Evolutionary conservation across 2,329 filamentous ascomycete genomes (phyloP), one percentile per base, ranked within the genome.

Genomic region (Zarea fungicola): DNA sequence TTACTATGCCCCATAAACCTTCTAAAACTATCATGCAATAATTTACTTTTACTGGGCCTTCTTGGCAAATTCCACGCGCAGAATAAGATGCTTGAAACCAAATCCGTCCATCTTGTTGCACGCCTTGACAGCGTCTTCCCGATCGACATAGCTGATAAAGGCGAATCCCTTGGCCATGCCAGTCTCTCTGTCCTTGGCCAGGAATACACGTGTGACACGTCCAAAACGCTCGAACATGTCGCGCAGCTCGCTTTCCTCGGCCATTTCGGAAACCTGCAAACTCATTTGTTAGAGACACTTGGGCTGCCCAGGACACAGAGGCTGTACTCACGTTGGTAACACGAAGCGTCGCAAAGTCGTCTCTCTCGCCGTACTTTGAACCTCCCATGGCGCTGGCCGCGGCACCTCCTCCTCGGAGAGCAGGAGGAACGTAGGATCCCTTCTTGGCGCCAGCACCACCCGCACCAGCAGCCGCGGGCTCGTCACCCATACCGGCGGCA

Each of bases 161-260:
- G 95, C 95, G 68, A 99, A 99, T 55, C 93, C 93, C 83, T 99
- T 99, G 60, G 93, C 93, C 67, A 92, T 76, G 53, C 90, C 89
- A 34, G 93, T 99, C 62, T 99, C 93, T 66, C 93, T 80, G 75
- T 99, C 93, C 80, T 96, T 97, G 62, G 93, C 93, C 63, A 99
- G 73, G 79, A 99, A 99, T 43, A 99, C 93, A 69, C 93, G 84
- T 50, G 92, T 97, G 65, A 99, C 93, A 59, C 91, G 88, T 64
- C 93, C 93, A 68, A 93, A 96, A 59, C 93, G 84, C 76, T 95
- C 91, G 77, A 99, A 99, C 83, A 99, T 91, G 68, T 96, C 90
- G 66, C 93, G 88, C 58, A 99, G 79, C 71, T 99, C 93, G 67
- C 82, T 76, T 72, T 99, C 93, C 71, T 99, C 93, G 57, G 93